Base-by-base conservation (phyloP, 176 grass and related monocot species). In the Otatea glauca region DNA sequence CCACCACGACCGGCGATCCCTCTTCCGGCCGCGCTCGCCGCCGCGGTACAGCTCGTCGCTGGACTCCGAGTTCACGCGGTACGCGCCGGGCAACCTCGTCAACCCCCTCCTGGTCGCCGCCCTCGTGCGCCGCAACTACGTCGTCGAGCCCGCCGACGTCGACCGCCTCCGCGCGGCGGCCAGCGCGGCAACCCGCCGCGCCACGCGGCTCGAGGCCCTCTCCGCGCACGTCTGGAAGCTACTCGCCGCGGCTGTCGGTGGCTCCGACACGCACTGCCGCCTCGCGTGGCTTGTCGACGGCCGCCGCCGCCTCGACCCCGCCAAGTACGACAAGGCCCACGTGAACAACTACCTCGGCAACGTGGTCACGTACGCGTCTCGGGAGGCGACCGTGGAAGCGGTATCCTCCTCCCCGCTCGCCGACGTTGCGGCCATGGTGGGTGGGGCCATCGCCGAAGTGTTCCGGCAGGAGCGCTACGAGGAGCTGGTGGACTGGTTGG, bases 401-500 rank as follows among this genome's bases (percentile, higher is more conserved):
- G 53, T 97, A 6, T 2, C 39, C 44, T 68, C 79, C 18, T 3
- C 75, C 0, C 48, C 89, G 14, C 76, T 91, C 21, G 56, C 72
- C 17, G 81, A 88, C 17, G 84, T 88, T 21, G 91, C 89, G 24
- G 37, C 74, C 38, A 41, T 70, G 79, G 89, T 65, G 20, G 63
- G 69, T 21, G 78, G 72, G 21, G 81, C 91, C 4, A 84, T 97
- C 75, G 35, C 55, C 21, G 75, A 86, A 54, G 91, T 81, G 77
- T 74, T 90, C 72, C 49, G 68, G 35, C 59, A 85, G 73, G 91
- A 92, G 72, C 86, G 84, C 69, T 92, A 81, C 51, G 71, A 93
- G 84, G 86, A 94, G 74, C 87, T 97, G 69, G 82, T 97, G 77
- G 91, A 97, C 65, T 97, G 94, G 94, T 92, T 97, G 89, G 94